phyloP scores from a whole-genome alignment of 176 grass and related monocot species.

The Hordeum marinum region DNA sequence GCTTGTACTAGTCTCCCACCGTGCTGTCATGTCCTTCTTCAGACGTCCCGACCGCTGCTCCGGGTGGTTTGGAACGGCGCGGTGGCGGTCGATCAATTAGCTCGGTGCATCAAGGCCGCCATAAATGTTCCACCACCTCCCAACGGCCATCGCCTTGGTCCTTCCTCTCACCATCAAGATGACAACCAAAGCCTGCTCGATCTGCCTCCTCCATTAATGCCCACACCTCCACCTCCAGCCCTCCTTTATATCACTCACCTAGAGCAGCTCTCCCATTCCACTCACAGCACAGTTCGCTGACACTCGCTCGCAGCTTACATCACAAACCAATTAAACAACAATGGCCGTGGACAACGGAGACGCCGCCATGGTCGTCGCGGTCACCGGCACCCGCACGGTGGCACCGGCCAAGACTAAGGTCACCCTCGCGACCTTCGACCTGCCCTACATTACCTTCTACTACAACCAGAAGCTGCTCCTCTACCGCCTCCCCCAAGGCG shows the following conservation, averaged over 20 bases:
- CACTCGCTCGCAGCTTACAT: not conserved
- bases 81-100: slow-evolving; percentile 3
- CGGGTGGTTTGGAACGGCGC: not conserved
- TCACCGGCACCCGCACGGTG: slow-evolving; percentile 29
- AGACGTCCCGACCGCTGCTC: no score
- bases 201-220: slow-evolving; percentile 16
- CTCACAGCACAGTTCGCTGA: not conserved
- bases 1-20: no score
- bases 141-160: not conserved
- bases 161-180: not conserved
- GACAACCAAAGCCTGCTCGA: slow-evolving; percentile 9
- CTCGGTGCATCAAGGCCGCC: slow-evolving; percentile 1
- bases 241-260: not conserved
- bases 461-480: slow-evolving; percentile 98
- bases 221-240: not conserved
- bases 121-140: slow-evolving; percentile 1
- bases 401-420: slow-evolving; percentile 44
- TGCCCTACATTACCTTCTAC: slow-evolving; percentile 99
- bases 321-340: not conserved
- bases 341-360: slow-evolving; percentile 50
- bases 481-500: slow-evolving; percentile 44
- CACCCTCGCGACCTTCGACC: slow-evolving; percentile 75
- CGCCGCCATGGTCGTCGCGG: slow-evolving; percentile 14
- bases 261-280: not conserved
- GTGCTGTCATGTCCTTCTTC: no score